Conservation (phyloP, 2,329 filamentous ascomycete species). For the Beauveria caledonica region DNA sequence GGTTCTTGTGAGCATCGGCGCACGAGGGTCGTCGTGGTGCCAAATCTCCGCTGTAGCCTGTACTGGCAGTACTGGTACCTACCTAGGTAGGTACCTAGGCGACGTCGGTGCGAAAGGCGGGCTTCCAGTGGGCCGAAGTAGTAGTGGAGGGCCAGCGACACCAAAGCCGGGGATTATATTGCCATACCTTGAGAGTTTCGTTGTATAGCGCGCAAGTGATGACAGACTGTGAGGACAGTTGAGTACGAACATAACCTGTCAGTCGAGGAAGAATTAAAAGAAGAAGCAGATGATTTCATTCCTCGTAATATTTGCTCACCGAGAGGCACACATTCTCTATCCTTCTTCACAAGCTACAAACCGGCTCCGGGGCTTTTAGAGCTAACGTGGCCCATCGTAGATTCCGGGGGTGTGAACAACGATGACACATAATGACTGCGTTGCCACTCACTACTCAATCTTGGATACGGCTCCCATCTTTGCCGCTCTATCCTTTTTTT, state of each 20-base stretch:
- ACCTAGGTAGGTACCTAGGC: too few species aligned
- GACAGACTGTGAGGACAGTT: too few species aligned
- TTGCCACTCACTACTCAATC: neutral
- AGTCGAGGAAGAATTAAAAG: neutral
- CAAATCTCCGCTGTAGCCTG: neutral
- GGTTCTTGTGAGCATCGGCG: neutral
- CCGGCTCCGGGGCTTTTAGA: neutral
- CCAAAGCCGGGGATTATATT: neutral
- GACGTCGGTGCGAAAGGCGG: neutral
- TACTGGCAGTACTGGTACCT: too few species aligned
- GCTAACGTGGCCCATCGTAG: neutral
- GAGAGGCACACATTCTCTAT: neutral
- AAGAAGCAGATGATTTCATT: too few species aligned
- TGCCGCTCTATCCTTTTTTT: neutral
- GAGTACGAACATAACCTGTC: too few species aligned
- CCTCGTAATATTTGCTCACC: too few species aligned
- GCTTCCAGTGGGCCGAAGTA: slow-evolving; percentile 5
- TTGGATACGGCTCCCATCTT: neutral
- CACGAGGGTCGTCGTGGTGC: neutral
- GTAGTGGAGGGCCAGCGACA: neutral
- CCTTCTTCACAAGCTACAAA: neutral
- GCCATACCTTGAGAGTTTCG: neutral
- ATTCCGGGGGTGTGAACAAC: neutral
- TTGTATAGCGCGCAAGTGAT: too few species aligned
- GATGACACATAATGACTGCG: slow-evolving; percentile 8